A percentile compares a stretch with the other conserved stretches of the same genome.
phyloP scores from a whole-genome alignment of 2,329 filamentous ascomycete species.

The Graphilbum sp. region DNA sequence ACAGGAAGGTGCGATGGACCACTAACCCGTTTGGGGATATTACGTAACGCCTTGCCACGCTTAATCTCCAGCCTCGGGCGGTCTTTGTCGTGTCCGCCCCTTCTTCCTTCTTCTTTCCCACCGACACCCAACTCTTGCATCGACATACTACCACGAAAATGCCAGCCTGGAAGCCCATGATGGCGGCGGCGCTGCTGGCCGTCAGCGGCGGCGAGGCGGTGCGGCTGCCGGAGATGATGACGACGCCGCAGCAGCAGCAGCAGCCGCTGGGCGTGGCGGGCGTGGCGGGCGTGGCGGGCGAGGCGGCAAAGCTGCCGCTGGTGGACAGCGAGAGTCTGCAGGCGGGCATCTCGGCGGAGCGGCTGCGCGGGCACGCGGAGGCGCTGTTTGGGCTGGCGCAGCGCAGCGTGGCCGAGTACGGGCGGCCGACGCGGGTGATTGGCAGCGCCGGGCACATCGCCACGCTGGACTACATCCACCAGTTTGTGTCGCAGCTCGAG shows the following conservation, averaged over 20 bases:
- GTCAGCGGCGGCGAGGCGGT: background rate
- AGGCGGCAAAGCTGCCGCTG: constrained; percentile 5
- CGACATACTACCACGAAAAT: too few relatives aligned
- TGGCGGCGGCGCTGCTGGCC: background rate
- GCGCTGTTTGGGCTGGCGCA: constrained; percentile 47
- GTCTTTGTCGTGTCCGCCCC: too few relatives aligned
- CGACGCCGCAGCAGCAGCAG: background rate
- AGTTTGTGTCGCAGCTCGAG: constrained; percentile 32
- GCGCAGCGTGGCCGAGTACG: constrained; percentile 40
- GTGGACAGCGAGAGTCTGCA: constrained; percentile 37
- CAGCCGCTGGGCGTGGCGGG: background rate
- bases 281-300: background rate
- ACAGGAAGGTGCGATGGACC: too few relatives aligned
- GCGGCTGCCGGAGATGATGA: background rate
- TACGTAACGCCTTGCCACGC: too few relatives aligned
- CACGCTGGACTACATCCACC: constrained; percentile 46
- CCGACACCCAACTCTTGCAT: too few relatives aligned
- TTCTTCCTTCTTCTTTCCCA: too few relatives aligned
- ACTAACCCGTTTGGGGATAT: too few relatives aligned
- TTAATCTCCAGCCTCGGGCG: too few relatives aligned
- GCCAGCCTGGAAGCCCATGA: too few relatives aligned
- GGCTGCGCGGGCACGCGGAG: constrained; percentile 41
- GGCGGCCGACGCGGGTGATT: constrained; percentile 55
- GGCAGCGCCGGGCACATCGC: constrained; percentile 48
- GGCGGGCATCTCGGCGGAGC: constrained; percentile 34